Evolutionary conservation across 768 basidiomycete species (phyloP), one percentile per base, ranked within the genome.

Genomic region (Boletus sp.): DNA sequence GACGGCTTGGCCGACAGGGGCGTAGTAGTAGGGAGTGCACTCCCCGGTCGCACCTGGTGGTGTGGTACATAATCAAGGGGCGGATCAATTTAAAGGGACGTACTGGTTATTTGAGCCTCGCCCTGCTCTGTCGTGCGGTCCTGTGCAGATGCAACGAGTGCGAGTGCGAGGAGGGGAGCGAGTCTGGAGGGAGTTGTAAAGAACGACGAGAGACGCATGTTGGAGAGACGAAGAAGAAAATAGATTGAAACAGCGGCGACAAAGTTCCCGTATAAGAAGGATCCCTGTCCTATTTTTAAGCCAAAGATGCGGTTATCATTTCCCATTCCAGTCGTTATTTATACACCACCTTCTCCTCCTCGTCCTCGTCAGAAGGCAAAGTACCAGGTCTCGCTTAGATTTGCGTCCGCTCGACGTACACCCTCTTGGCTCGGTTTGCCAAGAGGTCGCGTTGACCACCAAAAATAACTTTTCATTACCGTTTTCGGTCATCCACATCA

Each of bases 21-120:
- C 56, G 52, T 81, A 77, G 52, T 63, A 64, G 65, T 84, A 83
- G 0, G 73, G 61, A 3, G 72, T 60, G 58, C 83, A 84, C 58
- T 81, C 80, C 37, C 45, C 29, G 40, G 59, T 65, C 2, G 72
- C 60, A 54, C 70, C 78, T 78, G 60, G 12, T 30, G 17, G 30
- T 47, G 18, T 32, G n/a, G n/a, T n/a, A 10, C 12, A 12, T 5
- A 1, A 3, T 15, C 14, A 15, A 32, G 17, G 46, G 2, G 15
- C 11, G 30, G 9, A 5, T 0, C 17, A 14, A 5, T 6, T 3
- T 42, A 18, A 20, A 20, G 5, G 20, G 15, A 66, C 71, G 45
- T 40, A 77, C 78, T 71, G 48, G 65, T 61, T n/a, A 77, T 76
- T 17, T 73, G 60, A 0, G 73, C 72, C 58, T 76, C 78, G 18